Conservation (phyloP, 2,329 filamentous ascomycete species). For the Sporothrix variecibatus region DNA sequence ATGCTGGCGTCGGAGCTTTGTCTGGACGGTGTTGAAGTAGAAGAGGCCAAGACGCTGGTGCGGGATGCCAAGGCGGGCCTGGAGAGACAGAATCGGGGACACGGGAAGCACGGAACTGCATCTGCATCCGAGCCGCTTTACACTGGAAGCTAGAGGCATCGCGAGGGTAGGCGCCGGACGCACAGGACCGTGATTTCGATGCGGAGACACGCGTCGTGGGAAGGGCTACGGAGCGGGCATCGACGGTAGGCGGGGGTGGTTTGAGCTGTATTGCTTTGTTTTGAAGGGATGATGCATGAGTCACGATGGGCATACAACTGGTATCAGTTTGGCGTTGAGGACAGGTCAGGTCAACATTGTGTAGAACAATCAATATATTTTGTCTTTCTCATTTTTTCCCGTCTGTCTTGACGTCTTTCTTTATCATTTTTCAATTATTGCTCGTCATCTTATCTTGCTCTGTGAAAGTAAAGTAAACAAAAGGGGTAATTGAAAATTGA, state of each 20-base stretch:
- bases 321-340: slow-evolving; percentile 11
- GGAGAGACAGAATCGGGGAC: slow-evolving; percentile 43
- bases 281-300: background rate
- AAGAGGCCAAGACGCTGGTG: slow-evolving; percentile 92
- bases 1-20: slow-evolving; percentile 87
- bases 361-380: slow-evolving; percentile 6
- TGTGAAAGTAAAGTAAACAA: background rate
- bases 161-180: background rate
- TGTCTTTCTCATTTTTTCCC: background rate
- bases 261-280: background rate
- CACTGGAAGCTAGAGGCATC: slow-evolving; percentile 8
- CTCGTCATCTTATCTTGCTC: background rate
- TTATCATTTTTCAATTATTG: background rate
- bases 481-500: slow-evolving; percentile 17
- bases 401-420: background rate
- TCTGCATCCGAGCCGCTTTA: no score
- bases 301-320: slow-evolving; percentile 4
- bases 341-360: background rate
- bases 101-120: no score
- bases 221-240: background rate
- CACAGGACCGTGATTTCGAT: background rate
- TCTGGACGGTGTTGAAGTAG: slow-evolving; percentile 93
- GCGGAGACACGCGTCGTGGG: no score
- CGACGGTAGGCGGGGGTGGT: background rate
- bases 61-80: slow-evolving; percentile 80